Evolutionary conservation across 2,329 filamentous ascomycete species (phyloP).

Genomic region (Ceratocystis colombiana): DNA sequence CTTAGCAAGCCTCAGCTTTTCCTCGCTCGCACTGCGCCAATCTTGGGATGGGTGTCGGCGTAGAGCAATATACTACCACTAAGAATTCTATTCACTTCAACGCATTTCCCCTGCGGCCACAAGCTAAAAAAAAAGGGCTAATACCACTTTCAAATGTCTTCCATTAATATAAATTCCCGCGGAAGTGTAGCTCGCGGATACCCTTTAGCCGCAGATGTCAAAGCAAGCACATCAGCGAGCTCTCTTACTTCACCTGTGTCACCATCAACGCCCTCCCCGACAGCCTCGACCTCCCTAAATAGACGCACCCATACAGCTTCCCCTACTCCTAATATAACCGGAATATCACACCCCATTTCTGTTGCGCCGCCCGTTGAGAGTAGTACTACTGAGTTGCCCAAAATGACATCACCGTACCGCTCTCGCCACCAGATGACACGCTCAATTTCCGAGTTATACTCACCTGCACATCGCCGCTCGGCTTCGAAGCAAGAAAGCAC

Average conservation of each 20-base stretch:
- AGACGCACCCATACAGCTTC: background rate
- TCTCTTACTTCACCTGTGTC: slow-evolving; percentile 14
- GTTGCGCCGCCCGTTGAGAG: background rate
- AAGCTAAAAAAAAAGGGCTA: too few relatives aligned
- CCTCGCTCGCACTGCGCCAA: too few relatives aligned
- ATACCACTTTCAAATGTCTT: background rate
- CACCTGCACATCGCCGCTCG: slow-evolving; percentile 31
- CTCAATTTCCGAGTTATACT: slow-evolving; percentile 46
- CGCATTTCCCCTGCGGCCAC: too few relatives aligned
- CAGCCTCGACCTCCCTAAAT: background rate
- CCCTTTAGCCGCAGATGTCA: background rate
- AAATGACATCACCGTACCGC: slow-evolving; percentile 25
- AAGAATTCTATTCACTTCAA: background rate
- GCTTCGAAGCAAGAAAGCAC: slow-evolving; percentile 29
- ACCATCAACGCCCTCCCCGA: slow-evolving; percentile 1
- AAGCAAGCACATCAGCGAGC: background rate
- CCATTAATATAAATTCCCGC: background rate
- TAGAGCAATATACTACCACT: too few relatives aligned
- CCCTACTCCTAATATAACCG: background rate
- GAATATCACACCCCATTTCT: background rate
- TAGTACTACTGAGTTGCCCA: slow-evolving; percentile 11
- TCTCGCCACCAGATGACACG: slow-evolving; percentile 45
- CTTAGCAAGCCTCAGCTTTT: too few relatives aligned
- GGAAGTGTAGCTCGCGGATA: background rate
- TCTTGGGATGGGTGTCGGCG: too few relatives aligned